These are phyloP conservation scores for Phytophthora pluvialis DNA, from an alignment of 352 stramenopile species.

Conservation along the genomic window DNA sequence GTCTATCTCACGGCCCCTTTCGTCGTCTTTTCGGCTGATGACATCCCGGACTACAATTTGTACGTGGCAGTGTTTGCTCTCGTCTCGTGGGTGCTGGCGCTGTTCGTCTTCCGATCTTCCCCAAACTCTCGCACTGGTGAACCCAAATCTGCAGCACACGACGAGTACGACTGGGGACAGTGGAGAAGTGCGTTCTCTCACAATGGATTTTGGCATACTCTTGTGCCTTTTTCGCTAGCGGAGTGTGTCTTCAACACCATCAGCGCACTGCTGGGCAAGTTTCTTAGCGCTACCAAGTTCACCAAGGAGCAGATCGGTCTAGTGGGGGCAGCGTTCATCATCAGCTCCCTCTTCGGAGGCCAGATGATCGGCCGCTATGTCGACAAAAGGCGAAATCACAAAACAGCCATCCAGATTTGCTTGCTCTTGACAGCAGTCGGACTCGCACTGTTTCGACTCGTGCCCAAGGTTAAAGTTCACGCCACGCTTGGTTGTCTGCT, in stretches of 20 bases:
- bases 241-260: not conserved
- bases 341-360: not conserved
- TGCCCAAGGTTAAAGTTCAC: not conserved
- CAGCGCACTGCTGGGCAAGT: not conserved
- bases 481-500: not conserved
- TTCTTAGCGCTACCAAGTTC: not conserved
- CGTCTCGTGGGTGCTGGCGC: constrained; percentile 23
- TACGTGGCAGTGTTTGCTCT: constrained; percentile 43
- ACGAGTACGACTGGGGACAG: constrained; percentile 72
- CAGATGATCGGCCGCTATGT: not conserved
- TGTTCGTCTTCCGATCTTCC: constrained; percentile 51
- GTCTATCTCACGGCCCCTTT: constrained; percentile 65
- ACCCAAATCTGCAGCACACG: constrained; percentile 43
- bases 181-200: constrained; percentile 41
- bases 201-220: not conserved
- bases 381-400: not conserved
- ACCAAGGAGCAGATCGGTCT: not conserved
- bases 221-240: not conserved
- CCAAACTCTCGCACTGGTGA: constrained; percentile 2
- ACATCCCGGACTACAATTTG: constrained; percentile 55
- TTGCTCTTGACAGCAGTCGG: not conserved
- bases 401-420: not conserved
- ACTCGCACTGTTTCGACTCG: not conserved
- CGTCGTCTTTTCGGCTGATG: constrained; percentile 42
- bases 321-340: not conserved